Percentiles rank a stretch among this genome's conserved stretches.
Evolutionary conservation across 139 green algal genomes (phyloP).

Genomic region (Chlorella sp.): DNA sequence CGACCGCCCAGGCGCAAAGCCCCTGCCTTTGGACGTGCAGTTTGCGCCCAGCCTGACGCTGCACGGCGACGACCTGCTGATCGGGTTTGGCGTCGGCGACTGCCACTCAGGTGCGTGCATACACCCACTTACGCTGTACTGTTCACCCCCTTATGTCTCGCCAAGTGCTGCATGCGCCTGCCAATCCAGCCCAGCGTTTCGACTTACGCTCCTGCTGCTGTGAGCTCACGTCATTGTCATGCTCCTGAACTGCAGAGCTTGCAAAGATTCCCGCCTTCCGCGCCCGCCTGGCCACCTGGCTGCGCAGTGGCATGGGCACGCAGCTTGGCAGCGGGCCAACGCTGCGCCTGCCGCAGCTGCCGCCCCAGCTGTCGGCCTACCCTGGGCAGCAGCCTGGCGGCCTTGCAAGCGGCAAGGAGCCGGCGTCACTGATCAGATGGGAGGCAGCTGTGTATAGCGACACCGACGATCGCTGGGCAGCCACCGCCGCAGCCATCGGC

Average conservation of each 20-base stretch:
- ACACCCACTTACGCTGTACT: no score
- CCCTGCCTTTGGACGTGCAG: neutral
- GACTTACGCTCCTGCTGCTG: neutral
- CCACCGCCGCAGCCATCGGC: neutral
- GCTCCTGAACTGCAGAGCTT: neutral
- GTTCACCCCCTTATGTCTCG: no score
- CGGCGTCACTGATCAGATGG: neutral
- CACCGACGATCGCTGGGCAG: neutral
- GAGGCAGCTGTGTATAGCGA: neutral
- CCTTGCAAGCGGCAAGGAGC: neutral
- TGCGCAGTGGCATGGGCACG: neutral
- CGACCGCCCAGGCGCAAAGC: neutral
- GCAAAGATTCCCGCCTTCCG: neutral
- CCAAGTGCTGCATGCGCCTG: no score
- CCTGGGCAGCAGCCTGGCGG: neutral
- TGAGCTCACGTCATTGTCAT: neutral
- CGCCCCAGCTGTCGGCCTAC: neutral
- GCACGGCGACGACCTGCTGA: neutral
- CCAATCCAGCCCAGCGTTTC: no score
- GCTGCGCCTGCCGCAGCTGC: neutral
- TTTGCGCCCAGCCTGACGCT: conserved; percentile 7
- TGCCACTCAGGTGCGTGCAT: neutral
- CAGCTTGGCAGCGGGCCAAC: neutral
- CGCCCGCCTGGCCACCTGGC: neutral
- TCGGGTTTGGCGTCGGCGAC: neutral